These are phyloP conservation scores for Cercospora sp. DNA, from an alignment of 2,329 filamentous ascomycete species.

Conservation along the genomic window DNA sequence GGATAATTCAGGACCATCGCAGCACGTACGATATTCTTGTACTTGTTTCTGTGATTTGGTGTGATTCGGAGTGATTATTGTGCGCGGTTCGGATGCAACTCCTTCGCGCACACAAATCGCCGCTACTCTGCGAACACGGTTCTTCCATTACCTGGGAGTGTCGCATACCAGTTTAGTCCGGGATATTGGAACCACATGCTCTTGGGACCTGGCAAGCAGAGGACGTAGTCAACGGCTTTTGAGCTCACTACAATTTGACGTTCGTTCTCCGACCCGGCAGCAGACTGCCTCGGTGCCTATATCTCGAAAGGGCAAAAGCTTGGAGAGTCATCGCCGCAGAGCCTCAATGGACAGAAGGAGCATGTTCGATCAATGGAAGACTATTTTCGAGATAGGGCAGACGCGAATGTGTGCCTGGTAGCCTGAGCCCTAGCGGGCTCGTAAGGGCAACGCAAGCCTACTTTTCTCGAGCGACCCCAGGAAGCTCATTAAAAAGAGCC, in stretches of 20 bases:
- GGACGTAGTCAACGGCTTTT: neutral
- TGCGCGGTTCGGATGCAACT: neutral
- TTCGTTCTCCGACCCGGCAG: neutral
- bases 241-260: neutral
- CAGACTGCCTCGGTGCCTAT: neutral
- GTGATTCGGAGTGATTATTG: neutral
- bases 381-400: neutral
- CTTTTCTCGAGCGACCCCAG: neutral
- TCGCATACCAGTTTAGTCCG: neutral
- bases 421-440: neutral
- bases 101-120: neutral
- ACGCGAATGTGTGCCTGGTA: neutral
- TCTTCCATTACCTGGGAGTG: neutral
- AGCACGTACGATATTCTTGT: neutral
- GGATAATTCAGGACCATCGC: neutral
- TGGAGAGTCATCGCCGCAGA: neutral
- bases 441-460: neutral
- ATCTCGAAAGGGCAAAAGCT: neutral
- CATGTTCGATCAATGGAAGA: neutral
- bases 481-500: neutral
- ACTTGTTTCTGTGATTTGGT: neutral
- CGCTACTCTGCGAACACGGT: neutral
- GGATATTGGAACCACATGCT: neutral
- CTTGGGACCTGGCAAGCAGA: neutral
- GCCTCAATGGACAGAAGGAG: neutral